These are phyloP conservation scores for Magnolia changhungtana DNA, from an alignment of 164 flowering plant genomes.

Conservation along the genomic window DNA sequence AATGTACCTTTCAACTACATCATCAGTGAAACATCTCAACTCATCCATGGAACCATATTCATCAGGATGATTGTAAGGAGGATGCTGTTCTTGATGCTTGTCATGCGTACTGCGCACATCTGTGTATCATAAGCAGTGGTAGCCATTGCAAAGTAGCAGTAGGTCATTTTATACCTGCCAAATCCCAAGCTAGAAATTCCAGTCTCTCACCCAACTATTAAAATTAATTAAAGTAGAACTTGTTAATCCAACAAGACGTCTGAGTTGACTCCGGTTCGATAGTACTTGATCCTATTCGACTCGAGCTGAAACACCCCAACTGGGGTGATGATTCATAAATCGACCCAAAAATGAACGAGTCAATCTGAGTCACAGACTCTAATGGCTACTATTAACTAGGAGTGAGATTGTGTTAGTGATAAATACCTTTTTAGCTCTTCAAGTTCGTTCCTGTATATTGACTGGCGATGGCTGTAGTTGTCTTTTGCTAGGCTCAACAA, in stretches of 20 bases:
- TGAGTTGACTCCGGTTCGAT: too few species aligned
- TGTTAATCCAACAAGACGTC: neutral
- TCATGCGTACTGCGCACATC: neutral
- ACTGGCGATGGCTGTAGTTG: neutral
- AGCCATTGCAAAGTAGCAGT: constrained; percentile 7
- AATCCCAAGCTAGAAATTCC: constrained; percentile 3
- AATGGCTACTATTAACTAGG: neutral
- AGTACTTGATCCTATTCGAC: too few species aligned
- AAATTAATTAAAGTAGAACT: neutral
- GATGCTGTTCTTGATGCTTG: neutral
- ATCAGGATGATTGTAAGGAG: neutral
- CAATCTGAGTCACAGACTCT: too few species aligned
- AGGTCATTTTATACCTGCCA: neutral
- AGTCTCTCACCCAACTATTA: constrained; percentile 6
- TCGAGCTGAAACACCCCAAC: too few species aligned
- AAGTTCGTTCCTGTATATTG: neutral
- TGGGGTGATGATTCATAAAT: too few species aligned
- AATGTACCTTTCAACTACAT: constrained; percentile 10
- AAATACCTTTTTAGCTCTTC: neutral
- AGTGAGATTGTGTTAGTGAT: neutral
- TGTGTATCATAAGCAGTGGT: neutral
- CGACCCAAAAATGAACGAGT: too few species aligned
- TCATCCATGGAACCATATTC: constrained; percentile 2
- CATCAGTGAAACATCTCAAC: constrained; percentile 1
- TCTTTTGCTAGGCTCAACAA: neutral